phyloP scores from a whole-genome alignment of 331 rosid species.

The Saraca asoca region DNA sequence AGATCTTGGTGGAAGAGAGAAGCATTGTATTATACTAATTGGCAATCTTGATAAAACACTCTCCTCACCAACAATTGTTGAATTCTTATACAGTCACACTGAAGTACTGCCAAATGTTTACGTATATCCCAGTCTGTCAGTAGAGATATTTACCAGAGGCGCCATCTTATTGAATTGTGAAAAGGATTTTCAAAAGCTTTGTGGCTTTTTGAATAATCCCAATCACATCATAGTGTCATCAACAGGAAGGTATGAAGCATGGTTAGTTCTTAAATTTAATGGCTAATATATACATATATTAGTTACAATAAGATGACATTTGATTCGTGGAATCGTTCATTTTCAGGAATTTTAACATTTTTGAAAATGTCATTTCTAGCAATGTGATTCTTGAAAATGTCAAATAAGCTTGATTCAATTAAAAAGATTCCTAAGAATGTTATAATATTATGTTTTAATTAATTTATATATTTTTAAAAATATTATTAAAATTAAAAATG shows the following conservation, averaged over 20 bases:
- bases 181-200: conserved; percentile 42
- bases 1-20: conserved; percentile 53
- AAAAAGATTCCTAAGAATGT: too few species aligned
- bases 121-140: conserved; percentile 49
- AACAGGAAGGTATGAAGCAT: conserved; percentile 59
- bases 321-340: too few species aligned
- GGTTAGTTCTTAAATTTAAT: conserved; percentile 12
- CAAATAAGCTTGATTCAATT: too few species aligned
- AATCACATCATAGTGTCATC: conserved; percentile 58
- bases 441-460: too few species aligned
- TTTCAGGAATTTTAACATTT: too few species aligned
- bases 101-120: conserved; percentile 48
- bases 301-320: too few species aligned
- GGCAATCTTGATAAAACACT: conserved; percentile 67
- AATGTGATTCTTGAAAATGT: too few species aligned
- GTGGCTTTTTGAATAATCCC: conserved; percentile 56
- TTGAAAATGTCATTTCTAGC: too few species aligned
- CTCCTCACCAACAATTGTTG: conserved; percentile 44
- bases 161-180: conserved; percentile 49
- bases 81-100: conserved; percentile 53
- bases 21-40: conserved; percentile 49
- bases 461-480: too few species aligned
- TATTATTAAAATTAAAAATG: too few species aligned
- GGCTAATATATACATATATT: too few species aligned
- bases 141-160: conserved; percentile 50